phyloP scores from a whole-genome alignment of 2,329 filamentous ascomycete genomes.

The Aspergillus persii region DNA sequence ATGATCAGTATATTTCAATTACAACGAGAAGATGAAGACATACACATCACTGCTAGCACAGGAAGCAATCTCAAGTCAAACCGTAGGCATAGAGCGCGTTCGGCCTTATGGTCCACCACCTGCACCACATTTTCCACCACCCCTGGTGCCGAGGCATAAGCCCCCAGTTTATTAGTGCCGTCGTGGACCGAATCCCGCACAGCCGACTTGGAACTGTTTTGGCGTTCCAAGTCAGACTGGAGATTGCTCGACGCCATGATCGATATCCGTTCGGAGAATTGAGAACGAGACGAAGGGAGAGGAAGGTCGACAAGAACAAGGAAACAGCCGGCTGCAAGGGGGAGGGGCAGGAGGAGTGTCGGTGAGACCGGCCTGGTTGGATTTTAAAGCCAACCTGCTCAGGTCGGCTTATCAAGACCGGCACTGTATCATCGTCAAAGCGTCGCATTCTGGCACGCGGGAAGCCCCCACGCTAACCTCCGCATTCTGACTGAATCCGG shows the following conservation, averaged over 20 bases:
- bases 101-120: conserved; percentile 46
- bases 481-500: conserved; percentile 4
- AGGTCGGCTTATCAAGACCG: not conserved
- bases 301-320: not conserved
- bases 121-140: conserved; percentile 28
- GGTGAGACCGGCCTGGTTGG: not conserved
- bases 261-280: not conserved
- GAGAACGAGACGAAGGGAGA: not conserved
- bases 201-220: conserved; percentile 9
- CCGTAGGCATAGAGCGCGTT: conserved; percentile 53
- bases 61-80: conserved; percentile 54
- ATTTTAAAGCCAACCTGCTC: not conserved
- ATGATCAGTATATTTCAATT: conserved; percentile 5
- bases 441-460: conserved; percentile 1
- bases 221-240: not conserved
- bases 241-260: conserved; percentile 3
- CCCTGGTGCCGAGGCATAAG: conserved; percentile 13
- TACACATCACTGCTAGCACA: conserved; percentile 58
- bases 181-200: conserved; percentile 9
- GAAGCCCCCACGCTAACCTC: conserved; percentile 9
- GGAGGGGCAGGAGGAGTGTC: not conserved
- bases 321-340: not conserved
- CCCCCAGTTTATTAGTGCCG: conserved; percentile 10
- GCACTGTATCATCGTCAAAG: conserved; percentile 5
- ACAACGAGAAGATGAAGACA: conserved; percentile 6